Evolutionary conservation across 306 rosid genomes (phyloP).

Genomic region (Gastrolobium bilobum): DNA sequence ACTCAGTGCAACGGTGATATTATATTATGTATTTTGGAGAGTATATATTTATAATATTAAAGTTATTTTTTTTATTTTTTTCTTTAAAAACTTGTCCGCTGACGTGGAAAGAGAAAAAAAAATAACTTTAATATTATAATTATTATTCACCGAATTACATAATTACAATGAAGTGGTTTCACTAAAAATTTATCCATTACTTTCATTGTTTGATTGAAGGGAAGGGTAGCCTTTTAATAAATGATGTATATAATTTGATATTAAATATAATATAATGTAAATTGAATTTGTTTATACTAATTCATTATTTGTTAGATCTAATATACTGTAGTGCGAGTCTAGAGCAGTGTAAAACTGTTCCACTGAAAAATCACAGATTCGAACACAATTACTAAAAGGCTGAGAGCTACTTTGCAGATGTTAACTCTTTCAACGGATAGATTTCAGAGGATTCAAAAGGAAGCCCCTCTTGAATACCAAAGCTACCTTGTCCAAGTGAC

Average conservation of each 20-base stretch:
- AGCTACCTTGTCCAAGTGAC: constrained; percentile 89
- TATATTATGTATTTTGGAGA: too few species aligned
- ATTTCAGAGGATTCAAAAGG: constrained; percentile 84
- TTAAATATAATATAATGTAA: not conserved
- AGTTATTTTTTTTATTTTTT: too few species aligned
- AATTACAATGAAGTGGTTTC: too few species aligned
- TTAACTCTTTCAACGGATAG: constrained; percentile 85
- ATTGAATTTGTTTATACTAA: not conserved
- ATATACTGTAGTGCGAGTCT: not conserved
- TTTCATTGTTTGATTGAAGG: not conserved
- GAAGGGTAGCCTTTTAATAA: constrained; percentile 12
- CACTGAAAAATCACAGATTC: too few species aligned
- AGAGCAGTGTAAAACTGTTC: too few species aligned
- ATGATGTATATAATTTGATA: not conserved
- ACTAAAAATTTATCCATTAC: too few species aligned
- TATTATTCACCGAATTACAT: too few species aligned
- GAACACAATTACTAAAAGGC: constrained; percentile 5
- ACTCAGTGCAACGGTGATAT: too few species aligned
- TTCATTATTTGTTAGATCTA: not conserved
- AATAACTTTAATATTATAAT: too few species aligned
- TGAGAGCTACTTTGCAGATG: constrained; percentile 67
- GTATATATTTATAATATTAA: too few species aligned
- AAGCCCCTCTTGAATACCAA: constrained; percentile 87
- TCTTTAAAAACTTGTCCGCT: too few species aligned
- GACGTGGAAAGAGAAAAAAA: too few species aligned